phyloP scores from a whole-genome alignment of 176 grass and related monocot genomes.

The Oropetium thomaeum region DNA sequence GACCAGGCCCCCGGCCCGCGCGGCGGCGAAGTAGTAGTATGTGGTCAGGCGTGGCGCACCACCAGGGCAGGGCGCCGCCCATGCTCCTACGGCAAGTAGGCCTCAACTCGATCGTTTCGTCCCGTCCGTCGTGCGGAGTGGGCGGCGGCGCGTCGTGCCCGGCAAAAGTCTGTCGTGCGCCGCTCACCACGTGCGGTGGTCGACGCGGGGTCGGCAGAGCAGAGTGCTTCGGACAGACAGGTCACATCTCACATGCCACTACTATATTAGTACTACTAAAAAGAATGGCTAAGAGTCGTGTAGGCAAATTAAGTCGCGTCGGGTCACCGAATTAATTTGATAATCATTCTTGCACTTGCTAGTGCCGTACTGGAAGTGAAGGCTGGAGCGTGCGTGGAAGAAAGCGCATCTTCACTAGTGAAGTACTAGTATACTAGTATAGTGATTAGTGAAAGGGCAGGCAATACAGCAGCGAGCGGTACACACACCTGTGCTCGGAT shows the following conservation, averaged over 20 bases:
- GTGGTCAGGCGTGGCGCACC: neutral
- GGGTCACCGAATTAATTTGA: neutral
- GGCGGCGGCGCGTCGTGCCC: neutral
- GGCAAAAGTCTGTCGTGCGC: neutral
- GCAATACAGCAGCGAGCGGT: too few relatives aligned
- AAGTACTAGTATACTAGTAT: too few relatives aligned
- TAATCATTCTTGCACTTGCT: neutral
- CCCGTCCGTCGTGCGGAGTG: neutral
- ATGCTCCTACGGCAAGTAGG: neutral
- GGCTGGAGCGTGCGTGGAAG: too few relatives aligned
- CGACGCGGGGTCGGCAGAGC: neutral
- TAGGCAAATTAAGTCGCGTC: neutral
- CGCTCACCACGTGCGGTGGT: neutral
- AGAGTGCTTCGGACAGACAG: neutral
- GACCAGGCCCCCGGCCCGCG: neutral
- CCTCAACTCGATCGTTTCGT: slow-evolving; percentile 16
- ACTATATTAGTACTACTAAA: neutral
- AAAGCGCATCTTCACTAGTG: neutral
- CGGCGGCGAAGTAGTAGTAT: too few relatives aligned
- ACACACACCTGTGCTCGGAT: neutral
- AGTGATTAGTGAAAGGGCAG: too few relatives aligned
- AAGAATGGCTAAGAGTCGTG: neutral
- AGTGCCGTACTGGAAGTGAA: neutral
- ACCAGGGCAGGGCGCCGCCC: neutral
- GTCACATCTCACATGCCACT: neutral